A percentile compares a stretch with the other conserved stretches of the same genome.
phyloP scores from a whole-genome alignment of 140 eudicot genomes.

The Oenanthe javanica region DNA sequence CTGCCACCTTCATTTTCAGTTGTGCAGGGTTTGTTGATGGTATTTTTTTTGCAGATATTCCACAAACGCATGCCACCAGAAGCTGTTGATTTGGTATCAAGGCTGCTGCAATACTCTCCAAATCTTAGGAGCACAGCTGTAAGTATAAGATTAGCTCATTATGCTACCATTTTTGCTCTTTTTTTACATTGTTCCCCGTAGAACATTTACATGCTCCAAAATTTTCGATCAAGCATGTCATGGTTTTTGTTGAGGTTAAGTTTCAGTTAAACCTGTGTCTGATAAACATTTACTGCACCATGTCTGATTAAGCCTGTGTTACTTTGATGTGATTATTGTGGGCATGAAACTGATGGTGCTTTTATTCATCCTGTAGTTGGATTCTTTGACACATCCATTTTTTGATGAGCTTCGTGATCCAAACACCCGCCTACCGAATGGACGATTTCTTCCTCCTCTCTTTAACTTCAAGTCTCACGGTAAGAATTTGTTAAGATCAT shows the following conservation, averaged over 20 bases:
- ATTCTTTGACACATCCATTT: constrained; percentile 69
- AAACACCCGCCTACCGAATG: constrained; percentile 74
- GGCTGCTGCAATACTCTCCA: constrained; percentile 88
- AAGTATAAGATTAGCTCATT: constrained; percentile 23
- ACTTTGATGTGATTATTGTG: background rate
- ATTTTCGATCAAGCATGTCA: background rate
- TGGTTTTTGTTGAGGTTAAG: background rate
- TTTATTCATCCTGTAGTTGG: constrained; percentile 37
- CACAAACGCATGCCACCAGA: constrained; percentile 95
- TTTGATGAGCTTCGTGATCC: constrained; percentile 92
- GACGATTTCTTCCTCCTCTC: constrained; percentile 81
- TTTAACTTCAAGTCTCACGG: constrained; percentile 88
- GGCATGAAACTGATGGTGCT: background rate
- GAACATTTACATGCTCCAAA: background rate
- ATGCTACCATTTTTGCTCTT: background rate
- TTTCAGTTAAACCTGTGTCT: background rate
- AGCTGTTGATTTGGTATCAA: constrained; percentile 86
- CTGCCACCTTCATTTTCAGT: background rate
- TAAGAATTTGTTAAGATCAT: constrained; percentile 8
- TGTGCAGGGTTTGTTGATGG: constrained; percentile 6
- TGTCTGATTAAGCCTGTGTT: background rate
- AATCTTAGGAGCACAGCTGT: constrained; percentile 89
- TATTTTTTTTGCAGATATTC: constrained; percentile 51
- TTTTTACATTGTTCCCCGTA: background rate
- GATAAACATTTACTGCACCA: background rate